Evolutionary conservation across 805 yeast genomes (phyloP).

Genomic region (Nakazawaea wyomingensis): DNA sequence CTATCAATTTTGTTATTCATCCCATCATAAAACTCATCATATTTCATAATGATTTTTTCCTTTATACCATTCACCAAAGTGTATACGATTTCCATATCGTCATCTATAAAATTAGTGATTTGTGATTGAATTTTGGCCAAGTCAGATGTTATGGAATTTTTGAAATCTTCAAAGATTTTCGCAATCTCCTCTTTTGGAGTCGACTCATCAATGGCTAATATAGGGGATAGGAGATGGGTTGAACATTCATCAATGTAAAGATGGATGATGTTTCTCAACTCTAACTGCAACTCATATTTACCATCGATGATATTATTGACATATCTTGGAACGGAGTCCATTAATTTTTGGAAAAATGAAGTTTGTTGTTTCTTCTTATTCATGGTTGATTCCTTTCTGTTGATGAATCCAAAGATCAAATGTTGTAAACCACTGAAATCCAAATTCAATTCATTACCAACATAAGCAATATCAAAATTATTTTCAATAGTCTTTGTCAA

Average conservation of each 20-base stretch:
- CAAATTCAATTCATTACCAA: constrained; percentile 64
- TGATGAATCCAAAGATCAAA: constrained; percentile 43
- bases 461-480: constrained; percentile 75
- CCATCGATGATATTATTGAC: constrained; percentile 81
- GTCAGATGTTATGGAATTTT: constrained; percentile 43
- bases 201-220: constrained; percentile 19
- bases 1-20: constrained; percentile 11
- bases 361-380: constrained; percentile 7
- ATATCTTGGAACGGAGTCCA: constrained; percentile 72
- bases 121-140: constrained; percentile 53
- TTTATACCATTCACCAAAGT: constrained; percentile 61
- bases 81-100: constrained; percentile 39
- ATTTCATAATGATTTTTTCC: constrained; percentile 52
- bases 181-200: constrained; percentile 10
- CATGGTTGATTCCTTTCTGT: constrained; percentile 23
- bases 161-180: constrained; percentile 30
- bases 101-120: constrained; percentile 51
- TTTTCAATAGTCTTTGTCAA: constrained; percentile 61
- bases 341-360: constrained; percentile 18
- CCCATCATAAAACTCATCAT: constrained; percentile 45
- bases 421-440: constrained; percentile 75
- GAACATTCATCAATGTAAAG: constrained; percentile 60
- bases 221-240: constrained; percentile 42
- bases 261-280: constrained; percentile 65
- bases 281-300: constrained; percentile 62